Evolutionary conservation across 306 rosid species (phyloP).

Genomic region (Dalbergia cochinchinensis): DNA sequence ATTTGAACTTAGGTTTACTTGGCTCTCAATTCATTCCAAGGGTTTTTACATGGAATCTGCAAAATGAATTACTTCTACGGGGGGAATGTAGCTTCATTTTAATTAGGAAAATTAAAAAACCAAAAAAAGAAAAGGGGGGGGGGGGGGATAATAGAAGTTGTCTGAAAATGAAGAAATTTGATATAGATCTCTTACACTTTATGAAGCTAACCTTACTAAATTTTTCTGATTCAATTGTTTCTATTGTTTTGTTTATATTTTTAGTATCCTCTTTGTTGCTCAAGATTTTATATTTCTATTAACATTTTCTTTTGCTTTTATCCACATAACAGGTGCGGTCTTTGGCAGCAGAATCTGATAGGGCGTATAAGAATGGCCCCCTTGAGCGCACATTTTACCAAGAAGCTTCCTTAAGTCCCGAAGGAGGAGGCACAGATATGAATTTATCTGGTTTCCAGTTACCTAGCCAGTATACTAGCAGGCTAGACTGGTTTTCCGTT

Average conservation of each 20-base stretch:
- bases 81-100: slow-evolving; percentile 29
- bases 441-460: slow-evolving; percentile 57
- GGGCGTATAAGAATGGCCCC: slow-evolving; percentile 92
- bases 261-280: slow-evolving; percentile 24
- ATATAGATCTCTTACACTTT: neutral
- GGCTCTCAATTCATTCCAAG: slow-evolving; percentile 10
- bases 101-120: slow-evolving; percentile 6
- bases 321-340: slow-evolving; percentile 75
- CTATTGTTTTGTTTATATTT: neutral
- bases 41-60: slow-evolving; percentile 18
- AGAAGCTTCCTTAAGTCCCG: slow-evolving; percentile 67
- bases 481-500: slow-evolving; percentile 93
- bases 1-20: slow-evolving; percentile 27
- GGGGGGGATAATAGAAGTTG: neutral
- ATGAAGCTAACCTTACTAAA: slow-evolving; percentile 31
- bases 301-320: slow-evolving; percentile 42
- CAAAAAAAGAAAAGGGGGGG: neutral
- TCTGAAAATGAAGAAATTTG: slow-evolving; percentile 29
- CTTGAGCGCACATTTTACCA: slow-evolving; percentile 76
- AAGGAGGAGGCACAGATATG: slow-evolving; percentile 68
- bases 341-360: slow-evolving; percentile 94
- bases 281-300: slow-evolving; percentile 21
- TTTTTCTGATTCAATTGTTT: slow-evolving; percentile 29
- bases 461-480: slow-evolving; percentile 71
- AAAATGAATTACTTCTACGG: slow-evolving; percentile 34